These are phyloP conservation scores for Trametes coccinea DNA, from an alignment of 768 basidiomycete species.

Conservation along the genomic window DNA sequence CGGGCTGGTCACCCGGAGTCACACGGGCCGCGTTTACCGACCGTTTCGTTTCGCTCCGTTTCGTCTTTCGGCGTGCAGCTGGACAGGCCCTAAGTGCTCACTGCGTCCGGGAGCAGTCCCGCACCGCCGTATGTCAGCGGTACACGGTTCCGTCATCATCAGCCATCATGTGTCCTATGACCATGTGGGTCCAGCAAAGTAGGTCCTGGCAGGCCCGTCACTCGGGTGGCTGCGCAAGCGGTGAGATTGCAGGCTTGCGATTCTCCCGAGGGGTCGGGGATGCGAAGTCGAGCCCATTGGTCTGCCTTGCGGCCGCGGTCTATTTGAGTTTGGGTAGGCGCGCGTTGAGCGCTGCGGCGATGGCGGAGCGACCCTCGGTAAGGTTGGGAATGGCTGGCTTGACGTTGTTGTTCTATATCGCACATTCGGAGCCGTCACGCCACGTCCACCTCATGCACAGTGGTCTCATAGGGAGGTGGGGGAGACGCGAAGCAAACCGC, in stretches of 20 bases:
- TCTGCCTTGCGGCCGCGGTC: background rate
- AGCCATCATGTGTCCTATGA: background rate
- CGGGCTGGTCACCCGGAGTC: too few species aligned
- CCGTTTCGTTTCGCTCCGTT: too few species aligned
- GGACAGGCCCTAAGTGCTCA: too few species aligned
- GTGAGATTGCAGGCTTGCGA: background rate
- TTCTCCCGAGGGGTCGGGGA: background rate
- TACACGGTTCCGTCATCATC: background rate
- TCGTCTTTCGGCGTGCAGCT: too few species aligned
- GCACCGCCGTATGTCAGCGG: background rate
- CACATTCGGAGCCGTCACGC: too few species aligned
- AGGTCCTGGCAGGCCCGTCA: constrained; percentile 2
- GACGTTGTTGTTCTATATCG: background rate
- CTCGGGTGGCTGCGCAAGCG: background rate
- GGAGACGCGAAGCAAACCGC: background rate
- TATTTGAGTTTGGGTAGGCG: background rate
- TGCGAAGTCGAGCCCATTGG: background rate
- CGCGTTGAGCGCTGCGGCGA: constrained; percentile 4
- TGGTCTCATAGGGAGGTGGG: background rate
- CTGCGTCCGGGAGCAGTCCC: background rate
- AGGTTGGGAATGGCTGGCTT: background rate
- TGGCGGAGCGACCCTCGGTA: background rate
- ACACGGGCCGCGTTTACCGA: too few species aligned
- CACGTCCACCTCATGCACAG: too few species aligned
- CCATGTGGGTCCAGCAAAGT: constrained; percentile 7